Evolutionary conservation across 805 yeast genomes (phyloP).

Genomic region (Saccharomycopsis schoenii): DNA sequence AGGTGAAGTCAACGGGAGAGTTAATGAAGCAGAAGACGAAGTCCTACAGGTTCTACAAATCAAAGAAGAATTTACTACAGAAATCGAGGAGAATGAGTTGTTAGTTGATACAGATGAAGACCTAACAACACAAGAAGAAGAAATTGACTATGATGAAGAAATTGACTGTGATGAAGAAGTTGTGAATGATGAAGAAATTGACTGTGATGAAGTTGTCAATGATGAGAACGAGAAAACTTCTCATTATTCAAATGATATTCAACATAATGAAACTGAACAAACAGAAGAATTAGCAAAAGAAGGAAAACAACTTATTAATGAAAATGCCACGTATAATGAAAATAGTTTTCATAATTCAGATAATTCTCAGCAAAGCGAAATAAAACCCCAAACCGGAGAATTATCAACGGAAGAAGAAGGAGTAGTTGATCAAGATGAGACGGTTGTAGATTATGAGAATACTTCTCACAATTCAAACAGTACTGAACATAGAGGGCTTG

Average conservation of each 20-base stretch:
- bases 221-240: too few species aligned
- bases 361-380: neutral
- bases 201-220: too few species aligned
- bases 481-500: neutral
- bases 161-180: too few species aligned
- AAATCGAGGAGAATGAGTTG: neutral
- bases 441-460: neutral
- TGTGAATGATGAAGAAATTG: too few species aligned
- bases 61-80: too few species aligned
- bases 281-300: neutral
- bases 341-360: too few species aligned
- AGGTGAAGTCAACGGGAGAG: constrained; percentile 43
- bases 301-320: neutral
- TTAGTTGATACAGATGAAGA: neutral
- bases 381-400: neutral
- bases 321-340: neutral
- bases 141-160: too few species aligned
- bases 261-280: neutral
- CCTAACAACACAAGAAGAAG: neutral
- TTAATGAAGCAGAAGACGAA: constrained; percentile 26
- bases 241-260: too few species aligned
- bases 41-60: neutral
- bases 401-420: neutral
- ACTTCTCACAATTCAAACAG: neutral
- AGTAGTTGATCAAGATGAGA: neutral